Percentiles rank a stretch among this genome's conserved stretches.
phyloP scores from a whole-genome alignment of 1,139 yeast genomes.

The Meyerozyma elateridarum region DNA sequence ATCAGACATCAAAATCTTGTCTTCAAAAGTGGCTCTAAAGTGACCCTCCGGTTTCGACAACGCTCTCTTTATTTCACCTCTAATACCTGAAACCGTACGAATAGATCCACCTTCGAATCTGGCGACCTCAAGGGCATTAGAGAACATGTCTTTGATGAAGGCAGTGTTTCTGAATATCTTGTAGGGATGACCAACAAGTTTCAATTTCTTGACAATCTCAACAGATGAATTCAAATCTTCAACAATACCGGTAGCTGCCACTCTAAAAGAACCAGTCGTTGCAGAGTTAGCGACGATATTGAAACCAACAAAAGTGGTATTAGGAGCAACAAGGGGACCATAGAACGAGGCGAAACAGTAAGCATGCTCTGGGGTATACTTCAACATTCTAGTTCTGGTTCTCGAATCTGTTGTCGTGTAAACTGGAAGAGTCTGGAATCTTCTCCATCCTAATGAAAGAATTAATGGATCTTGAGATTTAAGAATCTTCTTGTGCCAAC shows the following conservation, averaged over 20 bases:
- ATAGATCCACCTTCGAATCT: slow-evolving; percentile 97
- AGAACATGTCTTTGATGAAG: slow-evolving; percentile 94
- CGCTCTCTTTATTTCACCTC: slow-evolving; percentile 97
- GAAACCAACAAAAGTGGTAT: slow-evolving; percentile 95
- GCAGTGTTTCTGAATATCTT: slow-evolving; percentile 96
- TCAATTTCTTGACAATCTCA: slow-evolving; percentile 92
- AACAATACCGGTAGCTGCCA: slow-evolving; percentile 96
- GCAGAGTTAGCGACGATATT: slow-evolving; percentile 79
- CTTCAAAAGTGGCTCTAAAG: slow-evolving; percentile 97
- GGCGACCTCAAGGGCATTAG: slow-evolving; percentile 89
- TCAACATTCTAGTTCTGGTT: slow-evolving; percentile 95
- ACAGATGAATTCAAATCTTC: slow-evolving; percentile 87
- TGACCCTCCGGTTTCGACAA: slow-evolving; percentile 94
- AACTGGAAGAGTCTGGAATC: slow-evolving; percentile 94
- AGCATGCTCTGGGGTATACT: slow-evolving; percentile 97
- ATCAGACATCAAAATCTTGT: slow-evolving; percentile 86
- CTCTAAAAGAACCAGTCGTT: slow-evolving; percentile 87
- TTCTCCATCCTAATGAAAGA: slow-evolving; percentile 93
- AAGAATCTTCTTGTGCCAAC: slow-evolving; percentile 97
- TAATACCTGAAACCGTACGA: slow-evolving; percentile 91
- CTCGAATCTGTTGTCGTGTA: slow-evolving; percentile 96
- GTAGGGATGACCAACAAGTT: slow-evolving; percentile 90
- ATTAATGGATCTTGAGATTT: slow-evolving; percentile 95
- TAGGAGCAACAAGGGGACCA: slow-evolving; percentile 96
- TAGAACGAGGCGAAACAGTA: slow-evolving; percentile 95